Percentiles rank a stretch among this genome's conserved stretches.
phyloP scores from a whole-genome alignment of 2,329 filamentous ascomycete genomes.

The Didymellaceae sp. region DNA sequence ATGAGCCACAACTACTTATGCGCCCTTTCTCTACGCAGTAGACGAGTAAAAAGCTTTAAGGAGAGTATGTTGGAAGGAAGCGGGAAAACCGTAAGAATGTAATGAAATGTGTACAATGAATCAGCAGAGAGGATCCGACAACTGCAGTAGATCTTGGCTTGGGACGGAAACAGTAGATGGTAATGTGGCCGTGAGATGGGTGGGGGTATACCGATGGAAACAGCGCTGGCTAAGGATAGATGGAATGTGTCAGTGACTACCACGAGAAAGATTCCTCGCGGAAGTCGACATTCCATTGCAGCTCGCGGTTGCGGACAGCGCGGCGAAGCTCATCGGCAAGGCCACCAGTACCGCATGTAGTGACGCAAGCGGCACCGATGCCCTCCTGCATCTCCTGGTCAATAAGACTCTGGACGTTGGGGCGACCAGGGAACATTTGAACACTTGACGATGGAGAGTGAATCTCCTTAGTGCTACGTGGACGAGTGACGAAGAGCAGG shows the following conservation, averaged over 20 bases:
- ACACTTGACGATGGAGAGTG: slow-evolving; percentile 78
- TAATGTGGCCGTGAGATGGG: slow-evolving; percentile 15
- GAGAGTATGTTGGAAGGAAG: slow-evolving; percentile 24
- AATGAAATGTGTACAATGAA: slow-evolving; percentile 43
- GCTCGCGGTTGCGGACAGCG: slow-evolving; percentile 69
- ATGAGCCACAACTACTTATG: slow-evolving; percentile 22
- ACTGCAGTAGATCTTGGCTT: slow-evolving; percentile 15
- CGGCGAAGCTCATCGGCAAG: slow-evolving; percentile 77
- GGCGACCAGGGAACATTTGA: slow-evolving; percentile 89
- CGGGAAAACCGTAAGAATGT: slow-evolving; percentile 16
- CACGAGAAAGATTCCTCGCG: slow-evolving; percentile 79
- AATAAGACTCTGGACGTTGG: slow-evolving; percentile 80
- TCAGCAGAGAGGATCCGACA: slow-evolving; percentile 5
- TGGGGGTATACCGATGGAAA: slow-evolving; percentile 21
- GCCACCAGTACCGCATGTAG: slow-evolving; percentile 76
- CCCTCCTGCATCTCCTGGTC: slow-evolving; percentile 81
- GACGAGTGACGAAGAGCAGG: slow-evolving; percentile 88
- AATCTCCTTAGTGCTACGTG: slow-evolving; percentile 82
- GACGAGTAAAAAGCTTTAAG: slow-evolving; percentile 23
- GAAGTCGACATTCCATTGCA: slow-evolving; percentile 74
- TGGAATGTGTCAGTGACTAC: slow-evolving; percentile 44
- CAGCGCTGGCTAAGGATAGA: slow-evolving; percentile 14
- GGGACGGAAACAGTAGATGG: slow-evolving; percentile 8
- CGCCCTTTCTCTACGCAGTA: slow-evolving; percentile 22
- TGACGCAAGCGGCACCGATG: slow-evolving; percentile 86